phyloP scores from a whole-genome alignment of 2,329 filamentous ascomycete genomes.

The Aspergillus arachidicola region DNA sequence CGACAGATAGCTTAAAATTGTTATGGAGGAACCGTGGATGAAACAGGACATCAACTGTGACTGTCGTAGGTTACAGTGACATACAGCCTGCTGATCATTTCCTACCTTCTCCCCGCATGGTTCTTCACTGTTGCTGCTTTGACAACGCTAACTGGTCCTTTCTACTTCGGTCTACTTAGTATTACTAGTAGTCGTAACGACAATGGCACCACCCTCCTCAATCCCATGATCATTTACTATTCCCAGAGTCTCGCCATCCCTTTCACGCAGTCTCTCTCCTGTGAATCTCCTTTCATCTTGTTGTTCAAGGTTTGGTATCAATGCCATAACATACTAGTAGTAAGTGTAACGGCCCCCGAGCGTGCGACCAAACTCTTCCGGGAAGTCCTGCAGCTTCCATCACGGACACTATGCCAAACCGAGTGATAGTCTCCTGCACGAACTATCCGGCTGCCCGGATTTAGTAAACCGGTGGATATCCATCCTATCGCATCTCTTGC shows the following conservation, averaged over 20 bases:
- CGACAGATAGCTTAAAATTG: constrained; percentile 19
- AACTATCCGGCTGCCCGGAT: constrained; percentile 11
- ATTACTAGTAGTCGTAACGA: no score
- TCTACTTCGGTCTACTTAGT: no score
- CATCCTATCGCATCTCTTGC: constrained; percentile 8
- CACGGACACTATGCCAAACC: constrained; percentile 19
- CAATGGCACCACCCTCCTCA: neutral
- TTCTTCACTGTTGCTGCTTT: neutral
- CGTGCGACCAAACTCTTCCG: neutral
- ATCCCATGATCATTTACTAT: neutral
- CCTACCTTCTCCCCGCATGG: neutral
- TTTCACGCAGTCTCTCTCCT: no score
- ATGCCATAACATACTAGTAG: neutral
- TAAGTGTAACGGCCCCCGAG: constrained; percentile 3
- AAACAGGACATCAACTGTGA: neutral
- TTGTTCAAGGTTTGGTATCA: neutral
- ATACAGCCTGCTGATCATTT: constrained; percentile 6
- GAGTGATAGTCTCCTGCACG: neutral
- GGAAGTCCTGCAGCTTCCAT: constrained; percentile 5
- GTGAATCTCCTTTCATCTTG: no score
- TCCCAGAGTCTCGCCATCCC: no score
- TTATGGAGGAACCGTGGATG: constrained; percentile 6
- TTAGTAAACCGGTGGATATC: constrained; percentile 14
- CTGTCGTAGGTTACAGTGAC: constrained; percentile 9
- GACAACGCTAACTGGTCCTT: neutral